Conservation (phyloP, 441 rosid species). For the Brassica balearica region DNA sequence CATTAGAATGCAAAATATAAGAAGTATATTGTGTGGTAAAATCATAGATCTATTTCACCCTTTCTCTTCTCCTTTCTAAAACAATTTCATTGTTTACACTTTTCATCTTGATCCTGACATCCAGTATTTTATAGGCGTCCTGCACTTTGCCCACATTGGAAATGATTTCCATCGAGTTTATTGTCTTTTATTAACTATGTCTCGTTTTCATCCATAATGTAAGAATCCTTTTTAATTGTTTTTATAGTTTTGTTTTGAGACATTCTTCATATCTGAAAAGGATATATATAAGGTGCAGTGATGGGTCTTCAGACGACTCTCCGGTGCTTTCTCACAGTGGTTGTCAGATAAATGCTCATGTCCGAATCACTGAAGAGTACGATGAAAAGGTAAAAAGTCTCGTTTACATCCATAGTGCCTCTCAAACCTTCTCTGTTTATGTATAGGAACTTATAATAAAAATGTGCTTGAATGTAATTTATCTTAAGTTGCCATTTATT, state of each 20-base stretch:
- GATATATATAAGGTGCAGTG: background rate
- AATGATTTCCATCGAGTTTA: no score
- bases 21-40: background rate
- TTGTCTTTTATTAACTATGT: background rate
- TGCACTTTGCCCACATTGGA: background rate
- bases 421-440: background rate
- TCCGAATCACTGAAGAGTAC: background rate
- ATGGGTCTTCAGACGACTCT: background rate
- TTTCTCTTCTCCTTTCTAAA: background rate
- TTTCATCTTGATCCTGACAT: background rate
- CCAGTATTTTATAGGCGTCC: background rate
- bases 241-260: background rate
- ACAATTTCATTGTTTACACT: background rate
- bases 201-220: background rate
- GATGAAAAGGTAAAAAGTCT: background rate
- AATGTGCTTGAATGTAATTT: background rate
- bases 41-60: background rate
- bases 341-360: background rate
- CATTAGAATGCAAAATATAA: background rate
- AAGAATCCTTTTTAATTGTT: background rate
- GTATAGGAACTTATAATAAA: background rate
- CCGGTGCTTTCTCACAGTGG: background rate
- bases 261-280: background rate
- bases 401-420: background rate
- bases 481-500: background rate